Percentiles rank a stretch among this genome's conserved stretches.
phyloP scores from a whole-genome alignment of 1,139 yeast species.

The Suhomyces maxii region DNA sequence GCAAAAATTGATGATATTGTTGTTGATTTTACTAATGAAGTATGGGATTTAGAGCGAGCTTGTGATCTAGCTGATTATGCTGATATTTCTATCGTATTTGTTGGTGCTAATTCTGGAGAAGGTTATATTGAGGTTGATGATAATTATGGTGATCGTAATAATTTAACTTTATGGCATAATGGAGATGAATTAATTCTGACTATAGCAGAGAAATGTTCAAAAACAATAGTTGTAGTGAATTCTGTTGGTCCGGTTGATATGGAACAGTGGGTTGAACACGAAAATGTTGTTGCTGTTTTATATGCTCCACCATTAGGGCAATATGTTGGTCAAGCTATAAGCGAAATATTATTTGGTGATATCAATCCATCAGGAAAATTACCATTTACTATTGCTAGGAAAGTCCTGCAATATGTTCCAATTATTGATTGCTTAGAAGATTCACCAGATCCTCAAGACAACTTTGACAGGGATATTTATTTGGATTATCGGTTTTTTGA shows the following conservation, averaged over 20 bases:
- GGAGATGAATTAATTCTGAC: slow-evolving; percentile 55
- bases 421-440: slow-evolving; percentile 43
- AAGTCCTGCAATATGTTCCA: slow-evolving; percentile 54
- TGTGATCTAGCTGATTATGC: slow-evolving; percentile 50
- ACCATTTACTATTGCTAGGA: slow-evolving; percentile 63
- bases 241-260: slow-evolving; percentile 61
- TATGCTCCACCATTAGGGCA: slow-evolving; percentile 62
- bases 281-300: slow-evolving; percentile 57
- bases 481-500: slow-evolving; percentile 60
- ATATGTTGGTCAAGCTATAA: slow-evolving; percentile 43
- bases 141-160: slow-evolving; percentile 61
- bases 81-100: slow-evolving; percentile 55
- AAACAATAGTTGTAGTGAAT: slow-evolving; percentile 57
- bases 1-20: slow-evolving; percentile 47
- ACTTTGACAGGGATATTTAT: slow-evolving; percentile 48
- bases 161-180: slow-evolving; percentile 58
- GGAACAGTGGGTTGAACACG: slow-evolving; percentile 60
- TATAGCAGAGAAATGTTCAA: slow-evolving; percentile 49
- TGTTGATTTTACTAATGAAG: slow-evolving; percentile 43
- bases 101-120: slow-evolving; percentile 56
- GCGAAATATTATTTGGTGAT: slow-evolving; percentile 55
- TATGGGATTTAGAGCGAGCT: slow-evolving; percentile 44
- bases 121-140: slow-evolving; percentile 58
- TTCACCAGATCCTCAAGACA: slow-evolving; percentile 47
- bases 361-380: slow-evolving; percentile 61